Evolutionary conservation across 345 rosid genomes (phyloP).

Genomic region (Excoecaria agallocha): DNA sequence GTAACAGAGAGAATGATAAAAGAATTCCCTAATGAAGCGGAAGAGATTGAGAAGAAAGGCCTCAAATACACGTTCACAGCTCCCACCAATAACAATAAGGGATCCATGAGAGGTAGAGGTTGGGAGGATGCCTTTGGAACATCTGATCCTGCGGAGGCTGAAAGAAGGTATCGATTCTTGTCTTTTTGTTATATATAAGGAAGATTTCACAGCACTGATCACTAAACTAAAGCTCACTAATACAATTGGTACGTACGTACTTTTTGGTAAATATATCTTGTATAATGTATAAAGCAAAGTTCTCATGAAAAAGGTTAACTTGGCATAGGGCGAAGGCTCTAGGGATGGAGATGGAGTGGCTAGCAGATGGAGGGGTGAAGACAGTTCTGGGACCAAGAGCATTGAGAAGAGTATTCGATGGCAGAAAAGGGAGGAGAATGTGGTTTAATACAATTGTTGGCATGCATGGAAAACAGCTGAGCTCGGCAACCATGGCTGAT

Average conservation of each 20-base stretch:
- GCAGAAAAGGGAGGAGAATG: constrained; percentile 63
- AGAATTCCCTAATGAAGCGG: constrained; percentile 57
- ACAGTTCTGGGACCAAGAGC: too few relatives aligned
- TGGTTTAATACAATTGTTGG: constrained; percentile 64
- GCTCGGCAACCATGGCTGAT: constrained; percentile 56
- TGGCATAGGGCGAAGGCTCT: constrained; percentile 41
- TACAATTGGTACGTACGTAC: too few relatives aligned
- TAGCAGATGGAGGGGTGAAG: constrained; percentile 44
- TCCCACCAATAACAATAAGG: constrained; percentile 32
- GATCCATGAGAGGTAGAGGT: constrained; percentile 67
- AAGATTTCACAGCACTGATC: too few relatives aligned
- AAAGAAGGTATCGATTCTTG: constrained; percentile 40
- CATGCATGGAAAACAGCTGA: constrained; percentile 55
- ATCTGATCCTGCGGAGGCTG: constrained; percentile 45
- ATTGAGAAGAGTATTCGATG: constrained; percentile 54
- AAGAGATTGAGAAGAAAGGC: constrained; percentile 58
- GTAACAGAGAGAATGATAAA: constrained; percentile 58
- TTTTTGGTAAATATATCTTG: too few relatives aligned
- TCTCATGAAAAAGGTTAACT: background rate
- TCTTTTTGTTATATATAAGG: too few relatives aligned
- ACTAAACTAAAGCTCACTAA: too few relatives aligned
- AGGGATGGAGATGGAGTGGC: constrained; percentile 66
- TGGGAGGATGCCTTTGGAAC: constrained; percentile 67
- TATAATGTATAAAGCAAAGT: background rate
- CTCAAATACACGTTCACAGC: constrained; percentile 46